Evolutionary conservation across 345 rosid genomes (phyloP), one percentile per base, ranked within the genome.

Genomic region (Citrus sp.): DNA sequence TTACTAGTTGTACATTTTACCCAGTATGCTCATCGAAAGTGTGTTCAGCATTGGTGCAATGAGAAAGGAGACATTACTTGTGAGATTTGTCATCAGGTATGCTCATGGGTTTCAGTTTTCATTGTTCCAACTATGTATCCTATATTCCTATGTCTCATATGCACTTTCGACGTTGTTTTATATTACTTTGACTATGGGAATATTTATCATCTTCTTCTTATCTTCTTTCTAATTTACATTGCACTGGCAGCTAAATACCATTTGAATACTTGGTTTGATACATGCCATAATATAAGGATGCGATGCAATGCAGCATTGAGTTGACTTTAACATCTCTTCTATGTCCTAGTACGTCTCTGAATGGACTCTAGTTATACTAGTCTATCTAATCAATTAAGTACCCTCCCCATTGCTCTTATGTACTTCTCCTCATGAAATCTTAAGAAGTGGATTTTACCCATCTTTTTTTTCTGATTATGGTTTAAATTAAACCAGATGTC

Each of bases 31-130:
- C 97, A 96, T 80, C 88, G 94, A 67, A 88, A 90, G 82, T 96
- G 99, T 78, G 92, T 96, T 79, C 99, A 96, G 77, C 98, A 80
- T 79, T 96, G 99, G 99, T 96, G 98, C 85, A 87, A 94, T 66
- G 98, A 94, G 85, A 96, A 96, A 81, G 94, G 97, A 22, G 91
- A 96, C 80, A 91, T 85, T 64, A 80, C 84, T n/a, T 96, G 99
- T 60, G 99, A 96, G 82, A 96, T 96, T 40, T 94, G 98, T 78
- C 97, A 92, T 86, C 94, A 92, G 99, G 98, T 94, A 85, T 55
- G 40, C 56, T 28, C 49, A 12, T 34, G 51, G 60, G 22, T 35
- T 42, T 67, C 24, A 14, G 65, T 69, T 79, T 64, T 13, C 51
- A 3, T 46, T 46, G 51, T 46, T 46, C 51, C 9, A 78, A 46